phyloP scores from a whole-genome alignment of 306 rosid genomes.

The Argentina anserina region DNA sequence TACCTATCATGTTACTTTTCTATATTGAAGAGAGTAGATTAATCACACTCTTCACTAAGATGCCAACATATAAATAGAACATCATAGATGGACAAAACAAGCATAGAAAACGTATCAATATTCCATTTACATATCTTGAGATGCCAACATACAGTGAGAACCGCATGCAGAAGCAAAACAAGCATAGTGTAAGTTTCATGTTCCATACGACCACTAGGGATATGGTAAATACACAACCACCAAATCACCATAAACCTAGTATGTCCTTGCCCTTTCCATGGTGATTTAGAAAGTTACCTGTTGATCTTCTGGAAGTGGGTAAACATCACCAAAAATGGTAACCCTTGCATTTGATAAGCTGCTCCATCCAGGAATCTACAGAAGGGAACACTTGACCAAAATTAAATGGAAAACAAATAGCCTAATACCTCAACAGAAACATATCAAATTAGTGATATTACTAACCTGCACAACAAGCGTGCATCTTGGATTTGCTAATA shows the following conservation, averaged over 20 bases:
- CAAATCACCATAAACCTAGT: constrained; percentile 6
- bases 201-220: constrained; percentile 6
- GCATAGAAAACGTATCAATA: not conserved
- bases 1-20: not conserved
- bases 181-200: not conserved
- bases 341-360: constrained; percentile 99
- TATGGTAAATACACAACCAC: constrained; percentile 12
- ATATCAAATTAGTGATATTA: constrained; percentile 26
- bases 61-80: not conserved
- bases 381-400: constrained; percentile 38
- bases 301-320: constrained; percentile 88
- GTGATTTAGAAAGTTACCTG: constrained; percentile 53
- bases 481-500: constrained; percentile 94
- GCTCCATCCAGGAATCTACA: constrained; percentile 98
- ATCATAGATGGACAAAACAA: not conserved
- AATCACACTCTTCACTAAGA: not conserved
- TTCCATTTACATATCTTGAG: not conserved
- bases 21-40: not conserved
- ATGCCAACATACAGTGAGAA: not conserved
- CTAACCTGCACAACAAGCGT: constrained; percentile 97
- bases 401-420: constrained; percentile 27
- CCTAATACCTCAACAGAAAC: constrained; percentile 16
- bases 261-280: constrained; percentile 8
- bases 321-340: constrained; percentile 93
- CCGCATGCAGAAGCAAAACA: not conserved